These are phyloP conservation scores for Calocera cornea DNA, from an alignment of 768 basidiomycete genomes.

Conservation along the genomic window DNA sequence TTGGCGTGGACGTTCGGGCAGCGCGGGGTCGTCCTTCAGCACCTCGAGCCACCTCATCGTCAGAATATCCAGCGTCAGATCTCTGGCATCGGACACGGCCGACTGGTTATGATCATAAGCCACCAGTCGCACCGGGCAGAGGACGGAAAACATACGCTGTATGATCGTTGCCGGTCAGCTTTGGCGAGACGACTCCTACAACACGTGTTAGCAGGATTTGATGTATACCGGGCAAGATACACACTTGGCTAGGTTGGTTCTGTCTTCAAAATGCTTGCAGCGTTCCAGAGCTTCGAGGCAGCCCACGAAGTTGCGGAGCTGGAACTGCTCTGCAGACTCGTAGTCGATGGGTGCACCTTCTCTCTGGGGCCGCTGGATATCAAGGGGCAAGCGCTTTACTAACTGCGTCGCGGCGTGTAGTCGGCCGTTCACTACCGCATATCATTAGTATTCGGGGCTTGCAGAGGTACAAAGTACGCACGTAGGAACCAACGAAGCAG, in stretches of 20 bases:
- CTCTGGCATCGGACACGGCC: neutral
- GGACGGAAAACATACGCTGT: neutral
- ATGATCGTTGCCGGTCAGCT: neutral
- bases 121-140: neutral
- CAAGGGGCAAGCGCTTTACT: slow-evolving; percentile 42
- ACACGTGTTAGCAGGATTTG: neutral
- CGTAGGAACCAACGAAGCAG: slow-evolving; percentile 84
- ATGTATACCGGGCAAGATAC: neutral
- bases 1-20: slow-evolving; percentile 37
- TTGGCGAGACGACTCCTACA: neutral
- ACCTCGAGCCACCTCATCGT: slow-evolving; percentile 1
- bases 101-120: neutral
- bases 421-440: slow-evolving; percentile 50
- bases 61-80: neutral
- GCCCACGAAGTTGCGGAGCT: neutral
- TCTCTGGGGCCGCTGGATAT: neutral
- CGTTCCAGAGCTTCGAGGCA: neutral
- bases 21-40: neutral
- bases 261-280: neutral
- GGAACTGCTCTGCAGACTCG: neutral
- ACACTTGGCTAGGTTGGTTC: neutral
- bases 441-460: neutral
- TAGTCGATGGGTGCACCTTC: neutral
- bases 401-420: slow-evolving; percentile 51
- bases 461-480: slow-evolving; percentile 26